phyloP scores from a whole-genome alignment of 805 yeast genomes.

The Nakazawaea laoshanensis region DNA sequence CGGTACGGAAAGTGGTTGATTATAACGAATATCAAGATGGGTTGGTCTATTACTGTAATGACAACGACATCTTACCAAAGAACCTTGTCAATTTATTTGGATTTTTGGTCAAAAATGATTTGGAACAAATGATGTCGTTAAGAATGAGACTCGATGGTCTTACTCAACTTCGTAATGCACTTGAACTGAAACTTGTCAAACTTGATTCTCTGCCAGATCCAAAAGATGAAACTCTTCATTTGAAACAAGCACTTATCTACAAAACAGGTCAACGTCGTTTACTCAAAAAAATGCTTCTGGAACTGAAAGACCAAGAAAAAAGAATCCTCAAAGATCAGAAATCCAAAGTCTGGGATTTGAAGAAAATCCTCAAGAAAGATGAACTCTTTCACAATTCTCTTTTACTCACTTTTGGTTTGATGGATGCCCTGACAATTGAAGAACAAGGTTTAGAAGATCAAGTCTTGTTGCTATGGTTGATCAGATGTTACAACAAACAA shows the following conservation, averaged over 20 bases:
- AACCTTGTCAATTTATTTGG: conserved; percentile 46
- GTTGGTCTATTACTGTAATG: conserved; percentile 18
- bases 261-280: conserved; percentile 31
- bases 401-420: conserved; percentile 46
- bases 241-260: conserved; percentile 24
- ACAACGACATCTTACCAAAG: conserved; percentile 27
- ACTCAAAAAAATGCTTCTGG: conserved; percentile 26
- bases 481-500: conserved; percentile 43
- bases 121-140: conserved; percentile 37
- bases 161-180: conserved; percentile 43
- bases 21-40: conserved; percentile 10
- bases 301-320: conserved; percentile 35
- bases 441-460: conserved; percentile 45
- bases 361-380: conserved; percentile 38
- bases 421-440: conserved; percentile 42
- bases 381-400: conserved; percentile 43
- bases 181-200: conserved; percentile 36
- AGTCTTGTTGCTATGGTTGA: conserved; percentile 52
- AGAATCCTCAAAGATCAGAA: conserved; percentile 26
- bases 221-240: conserved; percentile 8
- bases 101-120: conserved; percentile 35
- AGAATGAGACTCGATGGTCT: conserved; percentile 57
- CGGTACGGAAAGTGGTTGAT: conserved; percentile 1
- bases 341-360: conserved; percentile 25
- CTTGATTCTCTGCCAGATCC: conserved; percentile 16